Evolutionary conservation across 169 alveolate species (phyloP).

Genomic region (Eimeria falciformis): DNA sequence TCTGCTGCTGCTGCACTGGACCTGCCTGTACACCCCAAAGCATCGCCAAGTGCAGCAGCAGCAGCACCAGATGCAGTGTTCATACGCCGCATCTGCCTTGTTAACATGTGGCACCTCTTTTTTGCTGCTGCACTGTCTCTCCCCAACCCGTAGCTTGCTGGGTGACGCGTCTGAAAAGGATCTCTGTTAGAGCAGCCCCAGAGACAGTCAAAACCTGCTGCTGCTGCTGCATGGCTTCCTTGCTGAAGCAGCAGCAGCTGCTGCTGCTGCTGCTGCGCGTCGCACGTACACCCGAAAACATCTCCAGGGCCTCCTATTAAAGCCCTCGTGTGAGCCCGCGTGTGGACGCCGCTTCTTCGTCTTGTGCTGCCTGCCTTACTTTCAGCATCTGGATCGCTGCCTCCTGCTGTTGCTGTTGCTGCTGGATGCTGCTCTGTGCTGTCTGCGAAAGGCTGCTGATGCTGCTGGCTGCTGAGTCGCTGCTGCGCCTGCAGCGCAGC

Average conservation of each 20-base stretch:
- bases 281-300: neutral
- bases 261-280: conserved; percentile 43
- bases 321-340: conserved; percentile 41
- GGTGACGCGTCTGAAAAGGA: conserved; percentile 45
- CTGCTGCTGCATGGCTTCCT: conserved; percentile 31
- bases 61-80: conserved; percentile 30
- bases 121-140: conserved; percentile 63
- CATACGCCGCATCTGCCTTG: conserved; percentile 22
- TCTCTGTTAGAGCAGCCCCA: conserved; percentile 53
- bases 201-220: conserved; percentile 14
- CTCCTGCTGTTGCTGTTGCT: conserved; percentile 24
- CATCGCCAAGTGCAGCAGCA: neutral
- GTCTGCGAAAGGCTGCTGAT: neutral
- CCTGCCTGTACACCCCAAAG: neutral
- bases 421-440: conserved; percentile 21
- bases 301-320: neutral
- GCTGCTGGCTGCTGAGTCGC: conserved; percentile 2
- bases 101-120: conserved; percentile 27
- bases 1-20: conserved; percentile 31
- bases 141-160: neutral
- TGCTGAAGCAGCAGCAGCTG: conserved; percentile 45
- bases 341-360: conserved; percentile 16
- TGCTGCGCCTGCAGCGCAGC: neutral
- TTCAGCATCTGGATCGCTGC: conserved; percentile 17
- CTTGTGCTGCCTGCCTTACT: conserved; percentile 27